Evolutionary conservation across 352 stramenopile species (phyloP), one percentile per base, ranked within the genome.

Genomic region (Phytophthora syringae): DNA sequence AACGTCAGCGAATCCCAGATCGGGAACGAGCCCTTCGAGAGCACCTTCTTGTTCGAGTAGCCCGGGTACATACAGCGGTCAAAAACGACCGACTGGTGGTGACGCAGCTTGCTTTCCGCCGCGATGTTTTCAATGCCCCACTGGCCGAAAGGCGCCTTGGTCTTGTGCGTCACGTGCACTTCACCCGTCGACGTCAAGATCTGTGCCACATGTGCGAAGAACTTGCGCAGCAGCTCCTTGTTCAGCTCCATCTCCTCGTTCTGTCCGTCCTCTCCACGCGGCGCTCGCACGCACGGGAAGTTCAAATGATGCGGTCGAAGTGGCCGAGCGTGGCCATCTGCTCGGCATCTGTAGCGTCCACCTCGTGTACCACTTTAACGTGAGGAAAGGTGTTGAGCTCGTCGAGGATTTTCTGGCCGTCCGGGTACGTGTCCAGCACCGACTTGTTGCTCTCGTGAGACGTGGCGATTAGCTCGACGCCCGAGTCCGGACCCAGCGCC

Each of bases 91-190:
- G 86, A 90, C 49, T 90, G 88, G 36, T 78, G 49, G 59, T 90
- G 85, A 22, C 51, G 39, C 25, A 95, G 66, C 3, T 68, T 75
- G 43, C 80, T 76, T 15, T 39, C 70, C 15, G 64, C 74, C 1
- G 84, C 88, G 25, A 97, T 84, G 7, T 64, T 75, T 40, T 85
- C 76, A 37, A 97, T 93, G 25, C 85, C 82, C 91, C 90, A 97
- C 59, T 96, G 92, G 18, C 79, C 80, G 54, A 95, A 96, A 7
- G 96, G 80, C 66, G 92, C 82, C 88, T 93, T 98, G 36, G 96
- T 99, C 80, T 99, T 99, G 82, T 98, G 96, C 49, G 89, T 95
- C 47, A 99, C 86, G 52, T 98, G 92, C 45, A 99, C 84, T 65
- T 99, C 82, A 18, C 95, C 94, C 7, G 58, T 70, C 4, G 70